Evolutionary conservation across 2,329 filamentous ascomycete species (phyloP), one percentile per base, ranked within the genome.

Genomic region (Pseudopyricularia cyperi): DNA sequence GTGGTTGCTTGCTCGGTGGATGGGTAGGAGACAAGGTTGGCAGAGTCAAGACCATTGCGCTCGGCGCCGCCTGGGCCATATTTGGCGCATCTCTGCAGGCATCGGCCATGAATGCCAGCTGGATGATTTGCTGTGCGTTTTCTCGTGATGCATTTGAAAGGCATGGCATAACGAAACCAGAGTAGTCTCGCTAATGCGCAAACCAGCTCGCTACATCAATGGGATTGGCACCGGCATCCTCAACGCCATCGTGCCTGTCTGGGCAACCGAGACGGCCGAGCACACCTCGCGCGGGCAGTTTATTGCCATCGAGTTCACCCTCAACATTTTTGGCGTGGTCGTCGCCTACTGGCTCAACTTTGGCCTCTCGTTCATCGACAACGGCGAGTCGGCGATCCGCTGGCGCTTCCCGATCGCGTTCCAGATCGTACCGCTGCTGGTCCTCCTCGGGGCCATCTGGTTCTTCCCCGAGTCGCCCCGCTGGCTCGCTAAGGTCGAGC

Each of bases 181-280:
- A n/a, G n/a, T n/a, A n/a, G n/a, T n/a, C n/a, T n/a, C n/a, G n/a
- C n/a, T n/a, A n/a, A n/a, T n/a, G n/a, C n/a, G n/a, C n/a, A n/a
- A n/a, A 30, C 28, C 55, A 71, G 75, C 78, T 12, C 77, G 80
- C 30, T 67, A 76, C 15, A 68, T 83, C 34, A 84, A 82, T 52
- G 80, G 81, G 5, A 76, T 82, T 46, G 83, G 83, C 3, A 87
- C 82, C 2, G 84, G 84, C 24, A 79, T 86, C 50, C 63, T 87
- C 34, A 87, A 85, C 59, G 77, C 81, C 7, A 85, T 87, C 55
- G 77, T 83, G 0, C 83, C 83, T 0, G 82, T 85, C 3, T 87
- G 81, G 81, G 81, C 82, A 1, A 83, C 83, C 0, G 84, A 87
- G 63, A 83, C 79, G 0, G 78, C 81, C 0, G 77, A 83, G 37